Evolutionary conservation across 106 monocot genomes (phyloP).

Genomic region (Xerophyta viscosa): DNA sequence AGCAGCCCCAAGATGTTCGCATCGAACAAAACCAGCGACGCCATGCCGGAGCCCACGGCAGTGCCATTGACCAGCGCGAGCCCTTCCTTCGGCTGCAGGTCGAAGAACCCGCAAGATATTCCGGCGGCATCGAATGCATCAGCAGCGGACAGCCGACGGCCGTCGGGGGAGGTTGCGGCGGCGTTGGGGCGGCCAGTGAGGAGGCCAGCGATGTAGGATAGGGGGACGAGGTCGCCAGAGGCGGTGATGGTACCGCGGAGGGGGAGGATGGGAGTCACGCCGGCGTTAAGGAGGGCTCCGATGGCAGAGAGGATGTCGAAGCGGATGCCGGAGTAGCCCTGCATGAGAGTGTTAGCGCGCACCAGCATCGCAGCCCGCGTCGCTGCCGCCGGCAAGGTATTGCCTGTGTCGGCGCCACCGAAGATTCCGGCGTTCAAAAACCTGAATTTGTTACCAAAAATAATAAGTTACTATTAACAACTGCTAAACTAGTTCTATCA

Average conservation of each 20-base stretch:
- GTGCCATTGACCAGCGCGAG: conserved; percentile 95
- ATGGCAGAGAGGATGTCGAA: conserved; percentile 92
- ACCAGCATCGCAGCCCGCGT: conserved; percentile 76
- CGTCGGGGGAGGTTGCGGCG: conserved; percentile 40
- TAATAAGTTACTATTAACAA: no score
- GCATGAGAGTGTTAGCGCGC: conserved; percentile 84
- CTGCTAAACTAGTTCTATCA: no score
- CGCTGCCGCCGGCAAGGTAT: conserved; percentile 31
- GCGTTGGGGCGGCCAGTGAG: conserved; percentile 79
- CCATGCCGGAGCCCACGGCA: conserved; percentile 89
- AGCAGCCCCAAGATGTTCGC: conserved; percentile 61
- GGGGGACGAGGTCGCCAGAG: conserved; percentile 89
- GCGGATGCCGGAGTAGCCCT: conserved; percentile 97
- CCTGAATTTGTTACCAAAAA: conserved; percentile 18
- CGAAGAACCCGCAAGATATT: conserved; percentile 65
- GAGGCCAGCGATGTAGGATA: conserved; percentile 91
- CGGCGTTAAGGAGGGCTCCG: conserved; percentile 49
- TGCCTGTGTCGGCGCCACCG: conserved; percentile 23
- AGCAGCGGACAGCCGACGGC: conserved; percentile 31
- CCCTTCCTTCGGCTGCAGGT: conserved; percentile 92
- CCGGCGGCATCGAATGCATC: conserved; percentile 72
- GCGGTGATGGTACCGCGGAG: conserved; percentile 88
- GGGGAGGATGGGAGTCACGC: conserved; percentile 76
- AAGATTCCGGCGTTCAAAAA: conserved; percentile 70
- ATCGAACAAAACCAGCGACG: conserved; percentile 75